Base-by-base conservation (phyloP, 164 flowering plant species). In the Sedum album region DNA sequence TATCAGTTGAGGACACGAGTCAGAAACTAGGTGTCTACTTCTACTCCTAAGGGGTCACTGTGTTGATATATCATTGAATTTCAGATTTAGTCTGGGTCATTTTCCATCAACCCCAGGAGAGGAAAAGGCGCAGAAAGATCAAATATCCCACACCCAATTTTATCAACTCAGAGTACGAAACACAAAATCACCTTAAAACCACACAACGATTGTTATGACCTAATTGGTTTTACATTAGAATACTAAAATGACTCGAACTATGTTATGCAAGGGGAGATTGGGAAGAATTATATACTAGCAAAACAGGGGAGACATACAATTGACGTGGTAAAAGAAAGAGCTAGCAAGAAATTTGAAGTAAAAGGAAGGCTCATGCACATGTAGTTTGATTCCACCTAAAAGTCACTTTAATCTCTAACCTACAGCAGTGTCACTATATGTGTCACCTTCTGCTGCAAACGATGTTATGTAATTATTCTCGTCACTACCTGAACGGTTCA, bases 401-500 rank as follows among this genome's bases (percentile, higher is more conserved):
- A 57, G 62, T 57, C 17, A 28, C 62, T 57, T 57, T 28, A 57
- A 57, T 26, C 33, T 57, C 62, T 57, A 57, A 57, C 62, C 62
- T 57, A 57, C 28, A 28, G 33, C 1, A 55, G 31, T 55, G 60
- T 13, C 18, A 55, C 30, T 0, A 1, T 20, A 57, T 55, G 31
- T 41, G 26, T 44, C 46, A 46, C 31, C 31, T 23, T 31, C 30
- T 21, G 33, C 31, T 57, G 62, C 31, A 26, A 57, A 6, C 35
- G 18, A 69, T 61, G 7, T 60, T n/a, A 41, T 31, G 35, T 30
- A 42, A 30, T 60, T 41, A 49, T 48, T 42, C 60, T 30, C 26
- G 31, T 55, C 26, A 33, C 46, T 18, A n/a, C 57, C 31, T 13
- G 61, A 55, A 25, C 31, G 61, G 31, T 55, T 55, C 31, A 26